Evolutionary conservation across 768 basidiomycete genomes (phyloP).

Genomic region (Tulasnella sp.): DNA sequence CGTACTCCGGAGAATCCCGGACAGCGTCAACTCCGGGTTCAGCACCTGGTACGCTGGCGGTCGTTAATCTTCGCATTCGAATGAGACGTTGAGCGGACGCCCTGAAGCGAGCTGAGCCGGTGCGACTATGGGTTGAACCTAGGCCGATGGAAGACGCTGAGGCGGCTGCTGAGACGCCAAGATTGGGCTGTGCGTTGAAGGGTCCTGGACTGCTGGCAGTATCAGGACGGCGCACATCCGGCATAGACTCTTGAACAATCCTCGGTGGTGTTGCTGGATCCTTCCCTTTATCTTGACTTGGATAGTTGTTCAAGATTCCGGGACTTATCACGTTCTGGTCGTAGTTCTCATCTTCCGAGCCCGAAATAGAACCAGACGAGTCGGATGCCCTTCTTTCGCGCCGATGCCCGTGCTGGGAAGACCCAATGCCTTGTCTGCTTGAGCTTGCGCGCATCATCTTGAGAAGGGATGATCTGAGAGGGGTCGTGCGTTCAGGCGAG

Average conservation of each 20-base stretch:
- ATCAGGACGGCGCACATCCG: background rate
- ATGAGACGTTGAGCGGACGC: conserved; percentile 14
- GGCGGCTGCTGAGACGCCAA: background rate
- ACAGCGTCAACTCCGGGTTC: conserved; percentile 13
- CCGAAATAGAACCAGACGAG: background rate
- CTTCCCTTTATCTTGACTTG: background rate
- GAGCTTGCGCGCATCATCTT: background rate
- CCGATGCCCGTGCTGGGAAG: background rate
- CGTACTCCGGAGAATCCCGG: conserved; percentile 3
- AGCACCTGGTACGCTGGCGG: background rate
- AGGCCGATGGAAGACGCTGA: background rate
- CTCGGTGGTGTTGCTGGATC: background rate
- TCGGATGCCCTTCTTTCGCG: background rate
- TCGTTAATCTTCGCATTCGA: background rate
- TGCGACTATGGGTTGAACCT: background rate
- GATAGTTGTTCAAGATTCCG: background rate
- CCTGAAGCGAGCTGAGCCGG: conserved; percentile 6
- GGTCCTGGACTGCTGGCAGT: background rate
- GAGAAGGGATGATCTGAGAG: background rate
- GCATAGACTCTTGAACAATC: background rate
- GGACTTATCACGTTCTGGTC: background rate
- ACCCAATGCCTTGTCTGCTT: background rate
- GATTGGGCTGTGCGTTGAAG: background rate
- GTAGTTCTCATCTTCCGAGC: background rate
- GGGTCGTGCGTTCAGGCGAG: background rate